Evolutionary conservation across 2,329 filamentous ascomycete species (phyloP).

Genomic region (Botrytis paeoniae): DNA sequence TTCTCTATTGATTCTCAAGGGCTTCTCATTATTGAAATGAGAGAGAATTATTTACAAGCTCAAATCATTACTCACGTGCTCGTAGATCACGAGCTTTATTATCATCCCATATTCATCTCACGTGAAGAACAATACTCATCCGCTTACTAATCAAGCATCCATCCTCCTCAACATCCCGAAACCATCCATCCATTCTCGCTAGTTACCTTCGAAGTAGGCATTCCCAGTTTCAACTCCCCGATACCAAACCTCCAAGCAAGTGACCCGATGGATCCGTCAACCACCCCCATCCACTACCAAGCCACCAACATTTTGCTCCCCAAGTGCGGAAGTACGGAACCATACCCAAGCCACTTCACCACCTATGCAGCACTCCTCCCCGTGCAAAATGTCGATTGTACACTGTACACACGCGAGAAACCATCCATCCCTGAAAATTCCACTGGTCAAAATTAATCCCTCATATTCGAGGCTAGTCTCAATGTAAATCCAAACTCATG

Average conservation of each 20-base stretch:
- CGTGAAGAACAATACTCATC: background rate
- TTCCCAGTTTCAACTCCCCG: background rate
- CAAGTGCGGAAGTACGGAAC: background rate
- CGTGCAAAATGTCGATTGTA: background rate
- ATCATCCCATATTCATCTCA: background rate
- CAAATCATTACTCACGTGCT: background rate
- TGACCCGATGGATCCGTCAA: background rate
- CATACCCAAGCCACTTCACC: background rate
- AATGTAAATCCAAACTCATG: background rate
- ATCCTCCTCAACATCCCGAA: background rate
- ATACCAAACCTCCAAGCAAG: background rate
- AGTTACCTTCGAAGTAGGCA: background rate
- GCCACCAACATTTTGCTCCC: background rate
- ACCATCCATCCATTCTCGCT: background rate
- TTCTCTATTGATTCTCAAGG: background rate
- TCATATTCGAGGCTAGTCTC: constrained; percentile 22
- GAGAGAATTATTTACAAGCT: background rate
- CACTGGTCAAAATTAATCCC: constrained; percentile 35
- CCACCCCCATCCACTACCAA: background rate
- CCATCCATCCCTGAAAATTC: constrained; percentile 11
- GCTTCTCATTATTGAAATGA: too few relatives aligned
- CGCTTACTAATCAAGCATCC: background rate
- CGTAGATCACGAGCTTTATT: background rate
- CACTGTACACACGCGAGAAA: background rate
- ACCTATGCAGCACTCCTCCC: background rate